Evolutionary conservation across 805 yeast species (phyloP).

Genomic region (Barnettozyma pratensis): DNA sequence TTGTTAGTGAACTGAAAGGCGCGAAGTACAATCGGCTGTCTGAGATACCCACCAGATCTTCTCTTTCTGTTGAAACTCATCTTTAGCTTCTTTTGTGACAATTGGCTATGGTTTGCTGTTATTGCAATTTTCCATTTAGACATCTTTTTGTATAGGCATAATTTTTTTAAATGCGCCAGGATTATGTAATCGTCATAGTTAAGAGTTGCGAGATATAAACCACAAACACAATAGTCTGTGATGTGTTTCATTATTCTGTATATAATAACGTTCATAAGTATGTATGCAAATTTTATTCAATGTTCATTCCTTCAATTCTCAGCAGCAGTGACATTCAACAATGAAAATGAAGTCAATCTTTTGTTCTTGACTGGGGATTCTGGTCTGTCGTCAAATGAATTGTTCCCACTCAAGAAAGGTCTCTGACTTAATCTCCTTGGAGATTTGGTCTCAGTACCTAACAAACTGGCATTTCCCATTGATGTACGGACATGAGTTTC

Average conservation of each 20-base stretch:
- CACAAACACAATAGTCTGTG: too few relatives aligned
- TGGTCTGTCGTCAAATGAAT: constrained; percentile 1
- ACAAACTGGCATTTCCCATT: neutral
- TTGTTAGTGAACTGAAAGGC: neutral
- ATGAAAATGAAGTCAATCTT: constrained; percentile 11
- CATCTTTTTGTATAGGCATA: too few relatives aligned
- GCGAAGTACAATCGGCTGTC: neutral
- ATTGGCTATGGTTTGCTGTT: too few relatives aligned
- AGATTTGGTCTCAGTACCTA: neutral
- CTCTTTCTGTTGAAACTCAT: constrained; percentile 26
- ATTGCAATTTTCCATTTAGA: too few relatives aligned
- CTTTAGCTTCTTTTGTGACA: neutral
- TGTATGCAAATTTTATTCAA: neutral
- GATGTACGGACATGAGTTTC: neutral
- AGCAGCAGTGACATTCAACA: constrained; percentile 9
- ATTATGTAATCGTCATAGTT: too few relatives aligned
- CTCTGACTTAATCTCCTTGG: constrained; percentile 1
- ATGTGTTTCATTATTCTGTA: too few relatives aligned
- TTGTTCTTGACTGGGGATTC: constrained; percentile 3
- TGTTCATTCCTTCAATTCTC: neutral
- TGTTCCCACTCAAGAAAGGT: constrained; percentile 2
- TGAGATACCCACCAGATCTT: constrained; percentile 20
- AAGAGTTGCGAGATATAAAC: too few relatives aligned
- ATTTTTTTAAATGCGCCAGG: too few relatives aligned
- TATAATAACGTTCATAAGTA: neutral